phyloP scores from a whole-genome alignment of 345 rosid species.

The Citrus reticulata region DNA sequence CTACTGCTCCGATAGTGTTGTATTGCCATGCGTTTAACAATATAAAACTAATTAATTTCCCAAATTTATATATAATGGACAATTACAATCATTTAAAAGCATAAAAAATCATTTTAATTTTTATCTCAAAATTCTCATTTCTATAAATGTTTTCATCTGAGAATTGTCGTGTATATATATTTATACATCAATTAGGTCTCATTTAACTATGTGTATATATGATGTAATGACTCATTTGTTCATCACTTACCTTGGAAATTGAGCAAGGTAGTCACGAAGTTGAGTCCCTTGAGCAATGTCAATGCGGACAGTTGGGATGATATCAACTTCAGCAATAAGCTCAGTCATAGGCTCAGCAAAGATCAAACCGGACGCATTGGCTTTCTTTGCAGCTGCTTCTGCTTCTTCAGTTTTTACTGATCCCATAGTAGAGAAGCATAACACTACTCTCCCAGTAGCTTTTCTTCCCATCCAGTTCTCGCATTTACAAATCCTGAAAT shows the following conservation, averaged over 20 bases:
- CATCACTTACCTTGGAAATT: conserved; percentile 31
- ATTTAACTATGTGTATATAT: background rate
- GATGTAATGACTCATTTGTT: background rate
- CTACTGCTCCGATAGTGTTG: too few species aligned
- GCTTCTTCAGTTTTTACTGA: conserved; percentile 35
- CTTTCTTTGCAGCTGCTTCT: conserved; percentile 45
- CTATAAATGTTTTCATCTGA: too few species aligned
- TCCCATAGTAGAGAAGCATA: conserved; percentile 62
- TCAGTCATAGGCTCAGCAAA: conserved; percentile 49
- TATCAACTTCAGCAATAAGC: conserved; percentile 44
- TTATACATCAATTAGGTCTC: background rate
- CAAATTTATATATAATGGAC: too few species aligned
- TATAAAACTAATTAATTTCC: too few species aligned
- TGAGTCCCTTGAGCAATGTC: conserved; percentile 52
- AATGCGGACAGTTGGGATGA: conserved; percentile 49
- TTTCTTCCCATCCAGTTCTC: conserved; percentile 30
- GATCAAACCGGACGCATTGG: conserved; percentile 48
- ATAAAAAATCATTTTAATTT: too few species aligned
- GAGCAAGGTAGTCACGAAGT: conserved; percentile 41
- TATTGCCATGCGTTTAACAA: too few species aligned
- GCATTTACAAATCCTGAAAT: conserved; percentile 37
- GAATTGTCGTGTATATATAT: too few species aligned
- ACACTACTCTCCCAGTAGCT: conserved; percentile 41
- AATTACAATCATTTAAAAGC: too few species aligned
- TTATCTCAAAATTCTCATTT: too few species aligned